Percentiles rank a stretch among this genome's conserved stretches.
Evolutionary conservation across 352 stramenopile genomes (phyloP).

Genomic region (Phytophthora gonapodyides): DNA sequence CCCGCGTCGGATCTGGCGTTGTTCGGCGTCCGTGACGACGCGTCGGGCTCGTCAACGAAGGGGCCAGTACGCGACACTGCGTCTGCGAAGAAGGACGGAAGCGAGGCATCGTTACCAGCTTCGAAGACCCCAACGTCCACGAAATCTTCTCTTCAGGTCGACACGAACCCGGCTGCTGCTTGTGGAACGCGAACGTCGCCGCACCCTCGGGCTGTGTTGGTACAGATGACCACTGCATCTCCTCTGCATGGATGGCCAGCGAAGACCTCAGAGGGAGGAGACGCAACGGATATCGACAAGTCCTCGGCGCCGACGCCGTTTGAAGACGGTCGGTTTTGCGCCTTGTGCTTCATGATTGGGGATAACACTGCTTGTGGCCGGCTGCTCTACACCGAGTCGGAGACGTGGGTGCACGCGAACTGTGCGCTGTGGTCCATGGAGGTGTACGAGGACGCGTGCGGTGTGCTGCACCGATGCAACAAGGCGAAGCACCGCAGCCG

Average conservation of each 20-base stretch:
- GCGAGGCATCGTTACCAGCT: neutral
- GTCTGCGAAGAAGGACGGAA: slow-evolving; percentile 1
- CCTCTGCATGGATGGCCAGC: slow-evolving; percentile 52
- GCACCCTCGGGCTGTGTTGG: neutral
- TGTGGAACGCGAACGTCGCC: neutral
- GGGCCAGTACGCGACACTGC: slow-evolving; percentile 1
- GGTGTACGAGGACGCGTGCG: slow-evolving; percentile 83
- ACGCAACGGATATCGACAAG: slow-evolving; percentile 1
- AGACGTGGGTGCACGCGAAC: slow-evolving; percentile 92
- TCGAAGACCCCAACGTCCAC: neutral
- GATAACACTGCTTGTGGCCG: slow-evolving; percentile 75
- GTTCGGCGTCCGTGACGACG: slow-evolving; percentile 23
- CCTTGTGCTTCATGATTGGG: slow-evolving; percentile 82
- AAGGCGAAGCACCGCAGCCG: slow-evolving; percentile 89
- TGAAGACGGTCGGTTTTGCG: slow-evolving; percentile 76
- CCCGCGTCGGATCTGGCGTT: slow-evolving; percentile 30
- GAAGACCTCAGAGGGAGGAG: neutral
- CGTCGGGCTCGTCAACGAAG: neutral
- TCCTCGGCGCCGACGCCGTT: slow-evolving; percentile 19
- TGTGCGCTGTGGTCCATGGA: slow-evolving; percentile 94
- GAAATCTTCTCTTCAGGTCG: slow-evolving; percentile 1
- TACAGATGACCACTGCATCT: slow-evolving; percentile 47
- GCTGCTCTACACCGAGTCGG: slow-evolving; percentile 78
- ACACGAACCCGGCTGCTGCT: neutral
- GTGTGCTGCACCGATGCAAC: slow-evolving; percentile 84